Conservation (phyloP, 371 early-diverging fungal species). For the Amoeboaphelidium protococcarum region DNA sequence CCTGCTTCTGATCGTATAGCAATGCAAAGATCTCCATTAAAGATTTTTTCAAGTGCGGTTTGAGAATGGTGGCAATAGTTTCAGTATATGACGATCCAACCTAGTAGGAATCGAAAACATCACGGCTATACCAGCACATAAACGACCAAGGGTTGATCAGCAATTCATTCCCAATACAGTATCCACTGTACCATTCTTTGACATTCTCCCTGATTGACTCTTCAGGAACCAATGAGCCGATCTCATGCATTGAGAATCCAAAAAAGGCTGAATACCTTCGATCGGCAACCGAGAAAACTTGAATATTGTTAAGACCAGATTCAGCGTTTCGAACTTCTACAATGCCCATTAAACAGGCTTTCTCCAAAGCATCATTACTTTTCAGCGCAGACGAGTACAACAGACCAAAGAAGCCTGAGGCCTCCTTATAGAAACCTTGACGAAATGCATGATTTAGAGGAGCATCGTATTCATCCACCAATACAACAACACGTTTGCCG, state of each 20-base stretch:
- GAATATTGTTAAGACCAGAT: neutral
- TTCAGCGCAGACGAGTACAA: neutral
- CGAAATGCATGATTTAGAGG: neutral
- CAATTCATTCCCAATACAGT: neutral
- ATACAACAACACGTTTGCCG: neutral
- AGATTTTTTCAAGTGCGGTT: neutral
- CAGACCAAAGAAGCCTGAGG: neutral
- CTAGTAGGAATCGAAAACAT: neutral
- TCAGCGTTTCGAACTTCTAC: neutral
- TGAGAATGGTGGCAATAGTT: neutral
- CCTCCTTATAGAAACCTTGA: neutral
- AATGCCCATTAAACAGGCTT: neutral
- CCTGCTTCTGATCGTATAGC: neutral
- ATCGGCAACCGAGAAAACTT: neutral
- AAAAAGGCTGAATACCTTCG: neutral
- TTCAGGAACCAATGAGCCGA: neutral
- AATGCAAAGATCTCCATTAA: neutral
- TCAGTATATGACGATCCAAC: neutral
- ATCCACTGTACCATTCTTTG: neutral
- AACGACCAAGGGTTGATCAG: neutral
- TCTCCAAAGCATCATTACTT: neutral
- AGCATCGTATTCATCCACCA: constrained; percentile 1
- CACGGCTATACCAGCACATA: neutral
- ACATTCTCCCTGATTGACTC: neutral
- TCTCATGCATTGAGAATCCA: neutral